Percentiles rank a stretch among this genome's conserved stretches.
Evolutionary conservation across 257 asterid genomes (phyloP).

Genomic region (Lavandula angustifolia): DNA sequence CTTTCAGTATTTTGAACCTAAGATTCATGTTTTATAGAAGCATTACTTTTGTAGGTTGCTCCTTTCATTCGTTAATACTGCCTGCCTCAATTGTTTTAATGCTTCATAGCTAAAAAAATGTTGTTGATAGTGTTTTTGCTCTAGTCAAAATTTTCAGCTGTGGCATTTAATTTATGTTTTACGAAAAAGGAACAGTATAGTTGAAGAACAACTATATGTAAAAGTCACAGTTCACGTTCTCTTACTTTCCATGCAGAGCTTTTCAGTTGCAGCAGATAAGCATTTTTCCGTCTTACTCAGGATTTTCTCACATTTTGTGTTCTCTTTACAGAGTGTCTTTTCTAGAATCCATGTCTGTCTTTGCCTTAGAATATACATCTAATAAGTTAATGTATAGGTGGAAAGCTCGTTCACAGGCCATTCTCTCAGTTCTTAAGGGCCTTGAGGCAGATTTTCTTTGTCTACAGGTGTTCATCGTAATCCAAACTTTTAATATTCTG

Average conservation of each 20-base stretch:
- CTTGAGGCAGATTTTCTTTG: slow-evolving; percentile 83
- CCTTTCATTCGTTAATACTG: background rate
- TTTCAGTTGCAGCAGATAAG: background rate
- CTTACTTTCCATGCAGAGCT: background rate
- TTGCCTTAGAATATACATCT: slow-evolving; percentile 9
- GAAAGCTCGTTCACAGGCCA: slow-evolving; percentile 87
- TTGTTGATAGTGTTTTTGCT: background rate
- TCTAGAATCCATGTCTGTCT: background rate
- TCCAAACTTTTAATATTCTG: background rate
- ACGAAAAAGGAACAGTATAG: background rate
- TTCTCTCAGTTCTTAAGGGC: slow-evolving; percentile 63
- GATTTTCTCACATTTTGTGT: background rate
- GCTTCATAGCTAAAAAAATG: background rate
- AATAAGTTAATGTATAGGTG: slow-evolving; percentile 53
- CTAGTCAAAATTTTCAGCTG: background rate
- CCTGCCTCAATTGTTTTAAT: background rate
- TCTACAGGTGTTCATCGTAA: slow-evolving; percentile 60
- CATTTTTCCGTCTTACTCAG: slow-evolving; percentile 5
- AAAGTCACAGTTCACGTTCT: background rate
- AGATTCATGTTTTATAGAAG: background rate
- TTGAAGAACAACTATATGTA: background rate
- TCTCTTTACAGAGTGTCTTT: background rate
- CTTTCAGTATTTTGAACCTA: background rate
- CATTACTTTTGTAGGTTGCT: background rate
- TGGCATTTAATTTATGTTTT: background rate